Conservation (phyloP, 83 land plant species). For the Thuja plicata region DNA sequence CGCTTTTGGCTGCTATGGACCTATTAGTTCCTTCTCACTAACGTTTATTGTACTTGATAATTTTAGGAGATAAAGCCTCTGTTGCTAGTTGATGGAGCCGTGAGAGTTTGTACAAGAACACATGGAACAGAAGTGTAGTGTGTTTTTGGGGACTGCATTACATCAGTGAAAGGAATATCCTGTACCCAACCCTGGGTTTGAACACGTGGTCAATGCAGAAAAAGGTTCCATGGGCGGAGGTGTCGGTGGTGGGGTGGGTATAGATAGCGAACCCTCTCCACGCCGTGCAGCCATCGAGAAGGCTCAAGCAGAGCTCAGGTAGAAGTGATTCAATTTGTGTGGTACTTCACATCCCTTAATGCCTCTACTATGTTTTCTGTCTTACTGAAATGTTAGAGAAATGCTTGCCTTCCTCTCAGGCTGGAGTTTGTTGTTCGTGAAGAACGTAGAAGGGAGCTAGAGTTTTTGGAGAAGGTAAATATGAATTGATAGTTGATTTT, state of each 20-base stretch:
- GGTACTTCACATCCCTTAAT: neutral
- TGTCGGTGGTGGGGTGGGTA: slow-evolving; percentile 67
- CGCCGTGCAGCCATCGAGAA: slow-evolving; percentile 77
- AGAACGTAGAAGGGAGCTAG: slow-evolving; percentile 88
- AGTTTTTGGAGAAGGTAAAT: slow-evolving; percentile 91
- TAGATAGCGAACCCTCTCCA: slow-evolving; percentile 77
- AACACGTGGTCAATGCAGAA: slow-evolving; percentile 15
- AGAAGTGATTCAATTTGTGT: neutral
- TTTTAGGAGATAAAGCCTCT: neutral
- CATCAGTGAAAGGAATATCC: neutral
- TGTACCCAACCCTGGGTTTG: slow-evolving; percentile 16
- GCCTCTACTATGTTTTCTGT: neutral
- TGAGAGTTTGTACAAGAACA: slow-evolving; percentile 2
- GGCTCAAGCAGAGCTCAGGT: slow-evolving; percentile 92
- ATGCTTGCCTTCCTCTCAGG: slow-evolving; percentile 47
- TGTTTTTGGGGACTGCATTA: neutral
- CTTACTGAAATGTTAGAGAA: slow-evolving; percentile 12
- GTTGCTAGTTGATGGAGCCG: neutral
- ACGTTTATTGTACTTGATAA: neutral
- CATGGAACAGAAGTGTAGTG: slow-evolving; percentile 1
- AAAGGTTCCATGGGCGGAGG: slow-evolving; percentile 86
- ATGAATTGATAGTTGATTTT: slow-evolving; percentile 12
- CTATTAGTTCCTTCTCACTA: neutral
- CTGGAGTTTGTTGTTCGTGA: slow-evolving; percentile 89
- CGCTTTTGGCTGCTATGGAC: neutral